A percentile compares a stretch with the other conserved stretches of the same genome.
Conservation (phyloP, 805 yeast species). For the Yarrowia porcina region DNA sequence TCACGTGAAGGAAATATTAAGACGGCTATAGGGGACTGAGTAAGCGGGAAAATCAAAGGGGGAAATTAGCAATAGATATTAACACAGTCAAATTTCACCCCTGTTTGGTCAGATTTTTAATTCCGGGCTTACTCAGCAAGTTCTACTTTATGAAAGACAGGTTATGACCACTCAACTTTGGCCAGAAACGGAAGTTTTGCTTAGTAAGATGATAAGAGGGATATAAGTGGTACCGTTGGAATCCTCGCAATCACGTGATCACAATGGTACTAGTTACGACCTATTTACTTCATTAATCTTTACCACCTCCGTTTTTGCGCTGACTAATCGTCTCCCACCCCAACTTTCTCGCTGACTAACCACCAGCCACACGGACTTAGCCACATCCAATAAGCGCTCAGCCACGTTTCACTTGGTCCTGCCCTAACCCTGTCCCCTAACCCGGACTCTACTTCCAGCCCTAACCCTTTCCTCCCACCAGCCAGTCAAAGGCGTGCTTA, state of each 20-base stretch:
- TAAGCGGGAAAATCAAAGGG: background rate
- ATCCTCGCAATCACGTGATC: background rate
- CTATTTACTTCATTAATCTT: no score
- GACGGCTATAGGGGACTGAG: background rate
- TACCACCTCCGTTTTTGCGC: no score
- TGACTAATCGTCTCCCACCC: background rate
- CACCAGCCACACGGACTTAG: background rate
- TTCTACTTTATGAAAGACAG: background rate
- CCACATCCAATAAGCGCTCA: background rate
- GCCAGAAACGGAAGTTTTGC: background rate
- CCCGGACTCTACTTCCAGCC: background rate
- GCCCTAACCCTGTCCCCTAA: background rate
- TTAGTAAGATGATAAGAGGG: background rate
- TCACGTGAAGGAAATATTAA: background rate
- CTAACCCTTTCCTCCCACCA: background rate
- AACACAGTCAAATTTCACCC: no score
- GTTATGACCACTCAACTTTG: conserved; percentile 12
- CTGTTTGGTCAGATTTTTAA: background rate
- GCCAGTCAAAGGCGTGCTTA: background rate
- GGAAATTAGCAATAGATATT: no score
- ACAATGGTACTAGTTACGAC: no score
- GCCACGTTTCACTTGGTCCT: background rate
- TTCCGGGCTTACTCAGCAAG: background rate
- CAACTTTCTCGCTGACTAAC: background rate
- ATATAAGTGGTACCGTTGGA: background rate